Percentiles rank a stretch among this genome's conserved stretches.
Evolutionary conservation across 2,329 filamentous ascomycete genomes (phyloP).

Genomic region (Beauveria sp.): DNA sequence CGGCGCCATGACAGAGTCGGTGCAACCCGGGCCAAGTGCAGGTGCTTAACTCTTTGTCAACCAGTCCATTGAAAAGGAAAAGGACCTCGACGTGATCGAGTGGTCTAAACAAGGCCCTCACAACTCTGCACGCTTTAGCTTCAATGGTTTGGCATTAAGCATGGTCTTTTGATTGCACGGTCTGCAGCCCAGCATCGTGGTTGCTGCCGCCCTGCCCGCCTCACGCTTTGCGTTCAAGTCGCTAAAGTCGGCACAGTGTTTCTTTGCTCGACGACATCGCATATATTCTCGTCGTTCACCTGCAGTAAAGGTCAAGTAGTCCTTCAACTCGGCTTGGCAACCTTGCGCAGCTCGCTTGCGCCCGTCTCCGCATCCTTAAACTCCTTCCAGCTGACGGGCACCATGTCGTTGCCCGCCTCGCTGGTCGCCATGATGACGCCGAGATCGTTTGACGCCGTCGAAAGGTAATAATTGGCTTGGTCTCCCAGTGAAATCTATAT

Average conservation of each 20-base stretch:
- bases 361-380: constrained; percentile 80
- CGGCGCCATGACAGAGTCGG: constrained; percentile 1
- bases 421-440: constrained; percentile 91
- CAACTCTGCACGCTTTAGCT: background rate
- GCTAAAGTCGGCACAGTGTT: background rate
- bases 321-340: constrained; percentile 79
- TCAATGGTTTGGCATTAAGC: background rate
- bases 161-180: background rate
- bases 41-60: background rate
- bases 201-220: background rate
- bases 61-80: background rate
- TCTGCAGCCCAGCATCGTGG: background rate
- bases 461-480: constrained; percentile 91
- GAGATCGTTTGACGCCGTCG: constrained; percentile 81
- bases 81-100: background rate
- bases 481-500: constrained; percentile 80
- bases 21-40: background rate
- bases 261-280: background rate
- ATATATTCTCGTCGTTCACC: background rate
- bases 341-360: constrained; percentile 72
- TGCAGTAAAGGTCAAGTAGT: background rate
- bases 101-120: background rate
- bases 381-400: constrained; percentile 91
- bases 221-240: too few species aligned
- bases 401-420: constrained; percentile 83